Percentiles rank a stretch among this genome's conserved stretches.
Conservation (phyloP, 805 yeast genomes). For the Candida schatavii region DNA sequence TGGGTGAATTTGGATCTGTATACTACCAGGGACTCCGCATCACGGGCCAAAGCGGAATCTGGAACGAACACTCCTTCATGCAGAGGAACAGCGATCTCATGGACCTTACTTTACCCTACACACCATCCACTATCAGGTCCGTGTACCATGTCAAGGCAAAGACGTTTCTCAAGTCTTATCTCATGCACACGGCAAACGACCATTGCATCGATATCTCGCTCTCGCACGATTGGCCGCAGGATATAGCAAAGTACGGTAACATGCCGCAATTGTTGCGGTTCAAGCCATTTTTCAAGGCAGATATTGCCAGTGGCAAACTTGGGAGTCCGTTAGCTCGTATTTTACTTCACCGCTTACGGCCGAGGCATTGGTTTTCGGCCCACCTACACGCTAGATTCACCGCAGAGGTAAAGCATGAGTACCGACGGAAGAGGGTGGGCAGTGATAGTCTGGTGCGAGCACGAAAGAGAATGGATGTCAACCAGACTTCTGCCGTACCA, state of each 20-base stretch:
- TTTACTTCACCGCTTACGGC: slow-evolving; percentile 53
- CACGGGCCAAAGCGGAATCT: slow-evolving; percentile 85
- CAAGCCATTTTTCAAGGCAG: slow-evolving; percentile 69
- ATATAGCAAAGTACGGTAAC: slow-evolving; percentile 67
- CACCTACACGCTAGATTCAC: slow-evolving; percentile 78
- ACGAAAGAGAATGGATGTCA: slow-evolving; percentile 21
- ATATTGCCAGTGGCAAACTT: slow-evolving; percentile 54
- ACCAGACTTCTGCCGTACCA: neutral
- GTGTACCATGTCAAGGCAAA: slow-evolving; percentile 72
- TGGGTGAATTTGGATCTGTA: slow-evolving; percentile 75
- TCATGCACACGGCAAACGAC: slow-evolving; percentile 21
- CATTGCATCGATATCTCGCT: slow-evolving; percentile 52
- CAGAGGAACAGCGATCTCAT: slow-evolving; percentile 44
- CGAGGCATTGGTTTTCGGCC: slow-evolving; percentile 81
- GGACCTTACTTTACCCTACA: slow-evolving; percentile 49
- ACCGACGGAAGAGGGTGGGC: slow-evolving; percentile 7
- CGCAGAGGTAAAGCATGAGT: slow-evolving; percentile 50
- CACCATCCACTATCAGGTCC: slow-evolving; percentile 46
- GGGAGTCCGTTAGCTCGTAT: slow-evolving; percentile 72
- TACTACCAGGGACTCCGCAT: slow-evolving; percentile 76
- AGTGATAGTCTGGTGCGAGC: neutral
- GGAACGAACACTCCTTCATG: slow-evolving; percentile 38
- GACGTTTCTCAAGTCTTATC: slow-evolving; percentile 55
- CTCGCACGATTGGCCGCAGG: slow-evolving; percentile 95
- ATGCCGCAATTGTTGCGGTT: slow-evolving; percentile 41